These are phyloP conservation scores for Grosmannia penicillata DNA, from an alignment of 2,329 filamentous ascomycete species.

Conservation along the genomic window DNA sequence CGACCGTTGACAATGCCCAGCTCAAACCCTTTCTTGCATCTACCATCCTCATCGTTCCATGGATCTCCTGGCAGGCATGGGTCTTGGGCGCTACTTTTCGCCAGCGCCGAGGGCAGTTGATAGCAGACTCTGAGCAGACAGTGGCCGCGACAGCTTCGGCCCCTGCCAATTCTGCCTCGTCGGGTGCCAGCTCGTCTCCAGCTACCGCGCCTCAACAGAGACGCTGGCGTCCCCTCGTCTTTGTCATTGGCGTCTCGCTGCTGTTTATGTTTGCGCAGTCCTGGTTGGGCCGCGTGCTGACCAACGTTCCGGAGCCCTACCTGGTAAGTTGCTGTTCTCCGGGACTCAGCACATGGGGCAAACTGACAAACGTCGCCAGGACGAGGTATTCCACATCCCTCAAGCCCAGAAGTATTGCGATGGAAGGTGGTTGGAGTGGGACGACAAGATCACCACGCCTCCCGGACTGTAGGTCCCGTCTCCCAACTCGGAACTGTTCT, in stretches of 20 bases:
- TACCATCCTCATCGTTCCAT: constrained; percentile 10
- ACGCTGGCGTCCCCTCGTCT: constrained; percentile 5
- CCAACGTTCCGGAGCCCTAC: constrained; percentile 35
- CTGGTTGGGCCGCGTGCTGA: constrained; percentile 25
- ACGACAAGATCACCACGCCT: constrained; percentile 94
- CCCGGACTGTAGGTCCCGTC: constrained; percentile 55
- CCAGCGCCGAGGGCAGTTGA: constrained; percentile 7
- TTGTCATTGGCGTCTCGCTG: constrained; percentile 6
- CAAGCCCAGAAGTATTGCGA: constrained; percentile 81
- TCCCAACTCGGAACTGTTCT: too few relatives aligned
- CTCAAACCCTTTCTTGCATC: constrained; percentile 9
- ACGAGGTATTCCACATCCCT: constrained; percentile 78
- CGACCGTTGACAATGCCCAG: constrained; percentile 1
- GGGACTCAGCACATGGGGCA: too few relatives aligned
- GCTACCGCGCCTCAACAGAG: not conserved
- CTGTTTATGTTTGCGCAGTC: constrained; percentile 16
- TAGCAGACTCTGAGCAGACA: not conserved
- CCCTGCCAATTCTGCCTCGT: not conserved
- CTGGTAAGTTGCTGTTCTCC: too few relatives aligned
- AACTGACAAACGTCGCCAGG: too few relatives aligned
- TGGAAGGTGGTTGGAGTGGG: constrained; percentile 65
- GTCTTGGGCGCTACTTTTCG: constrained; percentile 9
- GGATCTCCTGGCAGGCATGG: constrained; percentile 9
- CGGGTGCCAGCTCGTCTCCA: not conserved
- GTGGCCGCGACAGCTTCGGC: not conserved